Evolutionary conservation across 2,329 filamentous ascomycete genomes (phyloP).

Genomic region (Diplodia scrobiculata): DNA sequence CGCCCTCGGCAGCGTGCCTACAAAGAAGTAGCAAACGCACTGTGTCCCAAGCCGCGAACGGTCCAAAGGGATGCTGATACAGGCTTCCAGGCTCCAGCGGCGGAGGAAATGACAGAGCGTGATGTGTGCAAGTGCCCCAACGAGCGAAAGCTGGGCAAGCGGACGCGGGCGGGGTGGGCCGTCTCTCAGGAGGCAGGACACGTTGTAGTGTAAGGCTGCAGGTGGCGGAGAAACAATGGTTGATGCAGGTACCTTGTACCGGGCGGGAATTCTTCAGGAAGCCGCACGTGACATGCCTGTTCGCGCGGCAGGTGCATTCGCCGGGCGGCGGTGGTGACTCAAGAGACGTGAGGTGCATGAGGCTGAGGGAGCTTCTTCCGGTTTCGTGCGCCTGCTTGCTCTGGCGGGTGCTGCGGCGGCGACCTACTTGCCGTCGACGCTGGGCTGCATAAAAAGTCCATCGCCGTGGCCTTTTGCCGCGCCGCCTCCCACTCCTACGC

Average conservation of each 20-base stretch:
- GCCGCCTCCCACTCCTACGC: not conserved
- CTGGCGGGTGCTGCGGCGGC: constrained; percentile 11
- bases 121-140: too few species aligned
- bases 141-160: not conserved
- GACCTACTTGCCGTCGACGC: constrained; percentile 10
- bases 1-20: not conserved
- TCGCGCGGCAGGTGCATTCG: not conserved
- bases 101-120: not conserved
- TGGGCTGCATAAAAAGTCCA: constrained; percentile 20
- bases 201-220: constrained; percentile 23
- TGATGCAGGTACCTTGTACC: constrained; percentile 17
- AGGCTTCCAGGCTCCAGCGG: not conserved
- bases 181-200: not conserved
- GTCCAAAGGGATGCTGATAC: not conserved
- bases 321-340: constrained; percentile 21
- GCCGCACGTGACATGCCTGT: constrained; percentile 3
- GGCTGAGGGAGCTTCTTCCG: constrained; percentile 27
- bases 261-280: constrained; percentile 11
- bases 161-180: not conserved
- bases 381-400: constrained; percentile 25
- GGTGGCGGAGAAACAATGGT: constrained; percentile 22
- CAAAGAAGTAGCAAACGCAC: not conserved
- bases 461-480: constrained; percentile 9
- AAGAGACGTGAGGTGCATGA: constrained; percentile 22
- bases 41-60: not conserved